Percentiles rank a stretch among this genome's conserved stretches.
Conservation (phyloP, 805 yeast genomes). For the Kuraishia ogatae region DNA sequence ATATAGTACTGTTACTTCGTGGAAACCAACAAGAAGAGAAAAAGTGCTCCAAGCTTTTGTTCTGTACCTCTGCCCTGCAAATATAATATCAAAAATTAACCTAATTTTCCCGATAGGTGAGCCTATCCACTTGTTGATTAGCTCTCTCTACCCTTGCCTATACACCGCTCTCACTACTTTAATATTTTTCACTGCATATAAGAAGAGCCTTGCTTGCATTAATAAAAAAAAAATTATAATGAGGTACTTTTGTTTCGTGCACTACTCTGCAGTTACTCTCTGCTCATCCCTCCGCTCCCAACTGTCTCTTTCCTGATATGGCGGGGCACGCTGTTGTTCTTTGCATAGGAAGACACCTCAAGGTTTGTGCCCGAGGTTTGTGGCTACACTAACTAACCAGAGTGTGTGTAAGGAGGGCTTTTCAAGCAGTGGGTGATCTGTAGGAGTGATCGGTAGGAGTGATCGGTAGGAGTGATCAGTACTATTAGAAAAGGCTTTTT, state of each 20-base stretch:
- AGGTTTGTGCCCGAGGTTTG: not conserved
- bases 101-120: too few species aligned
- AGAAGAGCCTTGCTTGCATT: not conserved
- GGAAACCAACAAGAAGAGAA: too few species aligned
- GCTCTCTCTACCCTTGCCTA: not conserved
- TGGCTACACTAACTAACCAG: not conserved
- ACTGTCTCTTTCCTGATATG: not conserved
- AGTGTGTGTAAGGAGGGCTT: not conserved
- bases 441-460: not conserved
- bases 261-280: not conserved
- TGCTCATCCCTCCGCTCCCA: not conserved
- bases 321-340: not conserved
- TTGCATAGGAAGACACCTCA: not conserved
- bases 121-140: too few species aligned
- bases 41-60: too few species aligned
- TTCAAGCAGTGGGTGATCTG: not conserved
- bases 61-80: too few species aligned
- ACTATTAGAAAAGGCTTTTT: too few species aligned
- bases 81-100: too few species aligned
- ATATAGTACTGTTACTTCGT: too few species aligned
- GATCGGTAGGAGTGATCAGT: too few species aligned
- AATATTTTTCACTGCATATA: slow-evolving; percentile 1
- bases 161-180: not conserved
- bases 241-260: not conserved
- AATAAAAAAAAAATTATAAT: too few species aligned